phyloP scores from a whole-genome alignment of 148 eudicot genomes.

The Rhododendron henanense region DNA sequence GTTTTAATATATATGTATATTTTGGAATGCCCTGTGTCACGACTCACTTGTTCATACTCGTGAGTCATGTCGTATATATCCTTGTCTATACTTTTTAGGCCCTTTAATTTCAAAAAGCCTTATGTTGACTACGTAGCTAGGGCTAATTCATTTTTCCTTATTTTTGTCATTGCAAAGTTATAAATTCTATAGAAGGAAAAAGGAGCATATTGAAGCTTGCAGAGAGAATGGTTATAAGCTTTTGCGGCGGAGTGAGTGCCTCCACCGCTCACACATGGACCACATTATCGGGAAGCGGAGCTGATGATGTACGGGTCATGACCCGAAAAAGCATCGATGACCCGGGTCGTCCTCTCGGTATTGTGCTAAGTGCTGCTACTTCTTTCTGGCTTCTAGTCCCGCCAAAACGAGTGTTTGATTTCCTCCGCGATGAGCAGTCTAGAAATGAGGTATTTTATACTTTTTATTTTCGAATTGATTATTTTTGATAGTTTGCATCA shows the following conservation, averaged over 20 bases:
- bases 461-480: no score
- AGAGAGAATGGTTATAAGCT: slow-evolving; percentile 3
- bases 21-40: no score
- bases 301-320: no score
- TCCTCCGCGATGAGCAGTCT: slow-evolving; percentile 24
- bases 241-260: no score
- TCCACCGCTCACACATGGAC: no score
- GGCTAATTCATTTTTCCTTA: not conserved
- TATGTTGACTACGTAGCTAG: not conserved
- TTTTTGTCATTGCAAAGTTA: slow-evolving; percentile 8
- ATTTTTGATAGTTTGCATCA: not conserved
- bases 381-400: slow-evolving; percentile 50
- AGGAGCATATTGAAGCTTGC: slow-evolving; percentile 9
- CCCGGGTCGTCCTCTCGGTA: slow-evolving; percentile 37
- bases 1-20: no score
- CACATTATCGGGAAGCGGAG: no score
- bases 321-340: no score
- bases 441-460: slow-evolving; percentile 25
- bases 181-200: slow-evolving; percentile 30
- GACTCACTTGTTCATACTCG: no score
- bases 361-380: slow-evolving; percentile 43
- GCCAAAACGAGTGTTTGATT: slow-evolving; percentile 44
- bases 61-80: not conserved
- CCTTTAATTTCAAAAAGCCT: not conserved
- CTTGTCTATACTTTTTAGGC: not conserved